Evolutionary conservation across 495 filamentous ascomycete genomes (phyloP).

Genomic region (Daldinia decipiens): DNA sequence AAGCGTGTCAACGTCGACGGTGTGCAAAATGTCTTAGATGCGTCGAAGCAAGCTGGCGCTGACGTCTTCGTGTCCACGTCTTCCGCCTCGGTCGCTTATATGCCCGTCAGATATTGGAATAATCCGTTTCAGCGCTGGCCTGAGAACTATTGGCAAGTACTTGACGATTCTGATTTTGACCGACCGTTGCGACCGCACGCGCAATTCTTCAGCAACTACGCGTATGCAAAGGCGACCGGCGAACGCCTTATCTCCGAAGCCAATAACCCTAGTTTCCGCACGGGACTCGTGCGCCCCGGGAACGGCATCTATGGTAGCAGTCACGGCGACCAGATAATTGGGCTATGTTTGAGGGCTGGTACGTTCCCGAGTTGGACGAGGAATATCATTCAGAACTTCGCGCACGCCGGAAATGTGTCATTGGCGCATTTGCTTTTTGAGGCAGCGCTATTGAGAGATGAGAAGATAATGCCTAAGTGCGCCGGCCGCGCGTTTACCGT

Average conservation of each 20-base stretch:
- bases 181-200: constrained; percentile 56
- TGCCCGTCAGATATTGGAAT: constrained; percentile 58
- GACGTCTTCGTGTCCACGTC: constrained; percentile 69
- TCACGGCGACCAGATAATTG: constrained; percentile 57
- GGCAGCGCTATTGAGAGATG: constrained; percentile 55
- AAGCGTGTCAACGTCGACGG: constrained; percentile 68
- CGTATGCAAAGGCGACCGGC: constrained; percentile 63
- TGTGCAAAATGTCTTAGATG: constrained; percentile 65
- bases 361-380: constrained; percentile 55
- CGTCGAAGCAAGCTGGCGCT: constrained; percentile 59
- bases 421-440: constrained; percentile 67
- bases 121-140: constrained; percentile 59
- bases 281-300: constrained; percentile 65
- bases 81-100: constrained; percentile 62
- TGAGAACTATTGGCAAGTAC: constrained; percentile 53
- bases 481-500: constrained; percentile 57
- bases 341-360: constrained; percentile 35
- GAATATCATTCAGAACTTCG: constrained; percentile 65
- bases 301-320: constrained; percentile 66
- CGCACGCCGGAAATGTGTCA: constrained; percentile 66
- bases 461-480: constrained; percentile 49
- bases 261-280: constrained; percentile 61
- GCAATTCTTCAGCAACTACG: constrained; percentile 66
- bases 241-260: constrained; percentile 62
- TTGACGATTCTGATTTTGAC: constrained; percentile 59